A percentile compares a stretch with the other conserved stretches of the same genome.
These are phyloP conservation scores for Cetradonia linearis DNA, from an alignment of 495 filamentous ascomycete species.

Conservation along the genomic window DNA sequence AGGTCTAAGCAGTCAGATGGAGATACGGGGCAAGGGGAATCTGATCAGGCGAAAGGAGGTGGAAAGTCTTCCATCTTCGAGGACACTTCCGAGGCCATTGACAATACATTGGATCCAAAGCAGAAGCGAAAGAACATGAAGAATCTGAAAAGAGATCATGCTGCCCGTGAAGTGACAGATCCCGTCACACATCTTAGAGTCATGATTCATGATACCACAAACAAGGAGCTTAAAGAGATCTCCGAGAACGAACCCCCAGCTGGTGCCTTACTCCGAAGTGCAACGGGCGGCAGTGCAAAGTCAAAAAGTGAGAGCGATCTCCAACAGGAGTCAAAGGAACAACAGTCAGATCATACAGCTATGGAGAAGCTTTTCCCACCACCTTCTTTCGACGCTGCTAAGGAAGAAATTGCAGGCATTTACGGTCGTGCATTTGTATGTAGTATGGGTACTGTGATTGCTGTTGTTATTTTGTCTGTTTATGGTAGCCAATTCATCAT, in stretches of 20 bases:
- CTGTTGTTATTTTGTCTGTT: conserved; percentile 24
- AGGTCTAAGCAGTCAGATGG: conserved; percentile 20
- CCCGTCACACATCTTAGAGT: conserved; percentile 61
- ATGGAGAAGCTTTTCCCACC: conserved; percentile 55
- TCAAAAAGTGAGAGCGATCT: conserved; percentile 40
- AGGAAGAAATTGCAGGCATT: conserved; percentile 37
- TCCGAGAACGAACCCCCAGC: conserved; percentile 45
- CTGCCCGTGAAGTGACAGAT: conserved; percentile 57
- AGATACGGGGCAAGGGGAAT: conserved; percentile 13
- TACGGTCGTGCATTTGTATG: conserved; percentile 38
- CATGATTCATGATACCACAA: conserved; percentile 53
- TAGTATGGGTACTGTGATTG: conserved; percentile 32
- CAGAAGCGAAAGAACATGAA: conserved; percentile 51
- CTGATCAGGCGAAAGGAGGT: conserved; percentile 22
- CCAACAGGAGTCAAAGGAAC: conserved; percentile 36
- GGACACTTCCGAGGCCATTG: conserved; percentile 44
- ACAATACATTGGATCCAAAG: conserved; percentile 41
- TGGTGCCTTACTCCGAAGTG: conserved; percentile 32
- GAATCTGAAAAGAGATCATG: conserved; percentile 43
- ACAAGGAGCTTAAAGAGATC: conserved; percentile 43
- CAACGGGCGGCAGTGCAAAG: conserved; percentile 38
- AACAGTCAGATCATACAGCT: conserved; percentile 37
- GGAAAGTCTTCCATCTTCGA: conserved; percentile 20
- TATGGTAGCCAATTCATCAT: conserved; percentile 7
- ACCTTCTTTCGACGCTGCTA: conserved; percentile 42